These are phyloP conservation scores for Trichoderma citrinoviride DNA, from an alignment of 2,329 filamentous ascomycete species.

Conservation along the genomic window DNA sequence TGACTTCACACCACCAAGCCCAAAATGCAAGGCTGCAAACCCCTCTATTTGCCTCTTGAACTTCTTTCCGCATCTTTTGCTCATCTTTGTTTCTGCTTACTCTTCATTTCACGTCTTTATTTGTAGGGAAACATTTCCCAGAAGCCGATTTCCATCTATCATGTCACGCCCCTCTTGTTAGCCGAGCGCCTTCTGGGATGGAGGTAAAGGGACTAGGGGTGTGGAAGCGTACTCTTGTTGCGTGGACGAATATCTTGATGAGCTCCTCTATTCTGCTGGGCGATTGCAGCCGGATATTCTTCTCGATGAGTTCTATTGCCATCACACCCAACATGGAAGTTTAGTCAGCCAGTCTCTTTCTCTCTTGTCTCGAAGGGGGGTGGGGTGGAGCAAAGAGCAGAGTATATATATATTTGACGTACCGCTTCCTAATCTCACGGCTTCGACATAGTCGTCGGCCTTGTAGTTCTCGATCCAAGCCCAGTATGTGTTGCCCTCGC, in stretches of 20 bases:
- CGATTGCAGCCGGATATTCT: constrained; percentile 69
- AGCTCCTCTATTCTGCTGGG: constrained; percentile 76
- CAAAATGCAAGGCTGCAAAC: no score
- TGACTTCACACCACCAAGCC: no score
- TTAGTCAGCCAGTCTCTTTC: not conserved
- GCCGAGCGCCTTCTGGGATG: not conserved
- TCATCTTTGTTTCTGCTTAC: not conserved
- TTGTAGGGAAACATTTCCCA: constrained; percentile 52
- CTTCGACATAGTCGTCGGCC: constrained; percentile 72
- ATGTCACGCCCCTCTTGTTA: constrained; percentile 11
- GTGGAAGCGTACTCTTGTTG: constrained; percentile 64
- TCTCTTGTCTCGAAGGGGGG: not conserved
- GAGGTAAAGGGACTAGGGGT: not conserved
- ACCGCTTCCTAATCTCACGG: constrained; percentile 70
- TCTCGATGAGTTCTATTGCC: constrained; percentile 66
- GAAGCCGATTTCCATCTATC: constrained; percentile 53
- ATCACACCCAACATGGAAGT: not conserved
- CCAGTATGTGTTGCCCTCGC: constrained; percentile 74
- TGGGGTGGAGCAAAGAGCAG: no score
- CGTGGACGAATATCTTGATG: constrained; percentile 78
- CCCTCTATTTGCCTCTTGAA: not conserved
- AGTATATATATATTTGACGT: constrained; percentile 30
- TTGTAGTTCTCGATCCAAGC: constrained; percentile 90
- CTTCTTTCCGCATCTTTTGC: not conserved
- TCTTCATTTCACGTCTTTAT: constrained; percentile 11